These are phyloP conservation scores for Exidia glandulosa DNA, from an alignment of 768 basidiomycete genomes.

Conservation along the genomic window DNA sequence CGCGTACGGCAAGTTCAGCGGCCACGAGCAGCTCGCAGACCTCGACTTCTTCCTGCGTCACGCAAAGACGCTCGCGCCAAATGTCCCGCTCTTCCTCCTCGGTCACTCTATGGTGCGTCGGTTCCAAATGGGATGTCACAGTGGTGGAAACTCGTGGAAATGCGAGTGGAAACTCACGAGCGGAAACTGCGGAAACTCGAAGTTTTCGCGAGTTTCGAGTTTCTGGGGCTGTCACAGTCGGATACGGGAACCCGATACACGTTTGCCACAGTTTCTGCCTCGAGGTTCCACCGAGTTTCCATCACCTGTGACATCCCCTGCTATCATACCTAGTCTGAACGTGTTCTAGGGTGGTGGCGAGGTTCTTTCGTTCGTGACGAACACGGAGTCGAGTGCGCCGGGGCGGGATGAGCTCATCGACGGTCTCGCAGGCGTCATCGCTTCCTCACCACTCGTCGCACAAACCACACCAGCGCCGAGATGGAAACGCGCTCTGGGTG, in stretches of 20 bases:
- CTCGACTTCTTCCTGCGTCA: conserved; percentile 44
- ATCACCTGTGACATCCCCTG: too few relatives aligned
- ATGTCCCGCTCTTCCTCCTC: conserved; percentile 54
- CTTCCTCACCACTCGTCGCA: conserved; percentile 53
- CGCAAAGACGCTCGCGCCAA: conserved; percentile 27
- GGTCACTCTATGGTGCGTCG: conserved; percentile 23
- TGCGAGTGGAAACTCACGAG: too few relatives aligned
- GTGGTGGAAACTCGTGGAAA: too few relatives aligned
- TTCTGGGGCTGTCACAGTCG: too few relatives aligned
- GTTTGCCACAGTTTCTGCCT: too few relatives aligned
- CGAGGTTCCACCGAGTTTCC: too few relatives aligned
- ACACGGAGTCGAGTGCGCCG: conserved; percentile 20
- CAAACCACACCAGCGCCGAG: conserved; percentile 44
- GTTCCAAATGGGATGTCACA: too few relatives aligned
- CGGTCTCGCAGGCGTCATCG: conserved; percentile 51
- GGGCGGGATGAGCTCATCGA: conserved; percentile 24
- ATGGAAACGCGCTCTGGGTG: background rate
- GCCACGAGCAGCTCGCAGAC: conserved; percentile 52
- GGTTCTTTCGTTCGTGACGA: conserved; percentile 47
- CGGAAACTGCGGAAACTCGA: too few relatives aligned
- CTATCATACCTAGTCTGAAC: background rate
- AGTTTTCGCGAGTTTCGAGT: too few relatives aligned
- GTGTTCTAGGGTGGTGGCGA: conserved; percentile 62
- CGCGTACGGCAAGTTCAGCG: conserved; percentile 53
- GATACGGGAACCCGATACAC: too few relatives aligned